Percentiles rank a stretch among this genome's conserved stretches.
phyloP scores from a whole-genome alignment of 2,329 filamentous ascomycete genomes.

The Fusarium sublunatum region DNA sequence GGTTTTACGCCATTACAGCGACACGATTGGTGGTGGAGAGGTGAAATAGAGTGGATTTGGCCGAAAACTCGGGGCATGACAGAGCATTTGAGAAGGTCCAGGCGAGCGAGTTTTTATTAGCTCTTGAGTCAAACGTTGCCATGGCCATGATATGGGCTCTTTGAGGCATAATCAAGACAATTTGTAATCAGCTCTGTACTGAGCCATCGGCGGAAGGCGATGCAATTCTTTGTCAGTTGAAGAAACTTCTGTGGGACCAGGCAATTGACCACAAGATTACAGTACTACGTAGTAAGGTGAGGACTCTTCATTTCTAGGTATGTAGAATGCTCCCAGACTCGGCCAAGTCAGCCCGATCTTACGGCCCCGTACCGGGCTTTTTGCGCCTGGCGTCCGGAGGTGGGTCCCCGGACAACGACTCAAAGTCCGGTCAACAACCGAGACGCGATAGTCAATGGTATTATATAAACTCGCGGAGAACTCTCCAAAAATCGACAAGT shows the following conservation, averaged over 20 bases:
- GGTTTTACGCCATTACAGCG: constrained; percentile 31
- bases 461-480: neutral
- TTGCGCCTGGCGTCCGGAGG: constrained; percentile 3
- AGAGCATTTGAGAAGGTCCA: constrained; percentile 32
- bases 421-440: constrained; percentile 13
- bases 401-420: constrained; percentile 16
- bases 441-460: constrained; percentile 4
- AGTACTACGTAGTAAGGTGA: too few relatives aligned
- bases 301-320: too few relatives aligned
- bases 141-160: neutral
- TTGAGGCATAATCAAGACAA: neutral
- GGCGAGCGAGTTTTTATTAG: constrained; percentile 18
- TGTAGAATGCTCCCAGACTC: neutral
- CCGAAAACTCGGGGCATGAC: constrained; percentile 33
- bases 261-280: too few relatives aligned
- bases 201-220: too few relatives aligned
- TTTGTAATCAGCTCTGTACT: neutral
- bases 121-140: constrained; percentile 23
- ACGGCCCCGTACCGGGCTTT: constrained; percentile 13
- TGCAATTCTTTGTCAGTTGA: too few relatives aligned
- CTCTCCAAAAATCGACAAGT: neutral
- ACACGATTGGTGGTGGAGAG: constrained; percentile 30
- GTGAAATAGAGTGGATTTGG: constrained; percentile 36
- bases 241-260: too few relatives aligned
- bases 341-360: neutral